phyloP scores from a whole-genome alignment of 2,329 filamentous ascomycete genomes.

The Daldinia eschscholtzii region DNA sequence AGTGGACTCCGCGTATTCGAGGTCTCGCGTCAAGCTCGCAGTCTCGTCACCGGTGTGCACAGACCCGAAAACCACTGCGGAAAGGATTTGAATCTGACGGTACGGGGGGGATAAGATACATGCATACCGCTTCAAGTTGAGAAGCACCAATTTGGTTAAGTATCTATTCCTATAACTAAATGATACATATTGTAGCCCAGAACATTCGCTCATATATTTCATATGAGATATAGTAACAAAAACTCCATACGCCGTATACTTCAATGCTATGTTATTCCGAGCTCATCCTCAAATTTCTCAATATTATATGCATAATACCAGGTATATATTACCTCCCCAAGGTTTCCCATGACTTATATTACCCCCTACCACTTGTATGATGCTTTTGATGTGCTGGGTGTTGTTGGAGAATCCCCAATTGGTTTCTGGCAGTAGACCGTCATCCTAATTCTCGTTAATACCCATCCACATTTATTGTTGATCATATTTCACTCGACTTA shows the following conservation, averaged over 20 bases:
- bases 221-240: background rate
- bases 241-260: background rate
- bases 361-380: background rate
- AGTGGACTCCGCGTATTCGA: background rate
- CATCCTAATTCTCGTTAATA: background rate
- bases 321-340: background rate
- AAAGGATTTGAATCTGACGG: conserved; percentile 1
- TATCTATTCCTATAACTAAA: background rate
- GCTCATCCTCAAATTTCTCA: background rate
- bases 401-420: background rate
- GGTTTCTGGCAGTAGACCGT: conserved; percentile 9
- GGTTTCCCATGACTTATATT: background rate
- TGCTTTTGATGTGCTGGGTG: background rate
- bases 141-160: background rate
- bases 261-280: conserved; percentile 7
- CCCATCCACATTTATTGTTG: background rate
- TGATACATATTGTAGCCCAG: background rate
- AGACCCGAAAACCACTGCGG: background rate
- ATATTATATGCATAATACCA: conserved; percentile 2
- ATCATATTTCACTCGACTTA: conserved; percentile 30
- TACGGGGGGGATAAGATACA: background rate
- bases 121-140: background rate
- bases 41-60: background rate
- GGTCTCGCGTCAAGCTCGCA: background rate
- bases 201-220: background rate